These are phyloP conservation scores for Candida sanyiensis DNA, from an alignment of 805 yeast species.

Conservation along the genomic window DNA sequence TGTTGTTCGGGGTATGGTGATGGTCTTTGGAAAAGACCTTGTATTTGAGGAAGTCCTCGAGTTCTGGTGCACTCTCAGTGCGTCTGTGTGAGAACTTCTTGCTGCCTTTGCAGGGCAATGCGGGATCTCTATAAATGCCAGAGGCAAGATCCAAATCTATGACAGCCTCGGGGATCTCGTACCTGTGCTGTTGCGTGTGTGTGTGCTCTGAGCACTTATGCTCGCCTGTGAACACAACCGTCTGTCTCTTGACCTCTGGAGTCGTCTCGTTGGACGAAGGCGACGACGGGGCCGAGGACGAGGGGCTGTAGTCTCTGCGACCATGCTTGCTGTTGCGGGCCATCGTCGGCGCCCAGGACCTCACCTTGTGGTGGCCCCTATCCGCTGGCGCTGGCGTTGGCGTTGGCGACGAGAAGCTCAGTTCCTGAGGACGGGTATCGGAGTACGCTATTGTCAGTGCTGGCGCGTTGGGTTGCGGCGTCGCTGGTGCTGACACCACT, in stretches of 20 bases:
- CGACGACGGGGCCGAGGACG: no score
- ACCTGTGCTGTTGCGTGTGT: slow-evolving; percentile 12
- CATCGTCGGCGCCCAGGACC: slow-evolving; percentile 33
- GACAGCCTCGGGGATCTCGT: slow-evolving; percentile 44
- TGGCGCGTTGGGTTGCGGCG: slow-evolving; percentile 2
- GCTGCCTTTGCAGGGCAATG: slow-evolving; percentile 10
- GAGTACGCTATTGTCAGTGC: slow-evolving; percentile 16
- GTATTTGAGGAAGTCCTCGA: slow-evolving; percentile 30
- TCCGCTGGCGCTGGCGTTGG: slow-evolving; percentile 23
- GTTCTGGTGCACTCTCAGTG: slow-evolving; percentile 53
- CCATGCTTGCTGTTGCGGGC: background rate
- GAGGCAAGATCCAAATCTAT: slow-evolving; percentile 53
- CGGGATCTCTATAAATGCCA: slow-evolving; percentile 30
- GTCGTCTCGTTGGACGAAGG: slow-evolving; percentile 25
- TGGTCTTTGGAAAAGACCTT: slow-evolving; percentile 12
- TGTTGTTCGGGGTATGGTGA: slow-evolving; percentile 12
- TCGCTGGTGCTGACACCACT: background rate
- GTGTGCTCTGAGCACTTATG: background rate
- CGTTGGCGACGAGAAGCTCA: slow-evolving; percentile 14
- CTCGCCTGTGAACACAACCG: slow-evolving; percentile 1
- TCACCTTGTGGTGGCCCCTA: slow-evolving; percentile 29
- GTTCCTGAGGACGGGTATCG: background rate
- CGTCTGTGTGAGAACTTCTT: slow-evolving; percentile 40
- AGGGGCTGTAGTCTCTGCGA: slow-evolving; percentile 4
- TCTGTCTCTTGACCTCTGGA: slow-evolving; percentile 20